phyloP scores from a whole-genome alignment of 352 stramenopile species.

The Detonula confervacea region DNA sequence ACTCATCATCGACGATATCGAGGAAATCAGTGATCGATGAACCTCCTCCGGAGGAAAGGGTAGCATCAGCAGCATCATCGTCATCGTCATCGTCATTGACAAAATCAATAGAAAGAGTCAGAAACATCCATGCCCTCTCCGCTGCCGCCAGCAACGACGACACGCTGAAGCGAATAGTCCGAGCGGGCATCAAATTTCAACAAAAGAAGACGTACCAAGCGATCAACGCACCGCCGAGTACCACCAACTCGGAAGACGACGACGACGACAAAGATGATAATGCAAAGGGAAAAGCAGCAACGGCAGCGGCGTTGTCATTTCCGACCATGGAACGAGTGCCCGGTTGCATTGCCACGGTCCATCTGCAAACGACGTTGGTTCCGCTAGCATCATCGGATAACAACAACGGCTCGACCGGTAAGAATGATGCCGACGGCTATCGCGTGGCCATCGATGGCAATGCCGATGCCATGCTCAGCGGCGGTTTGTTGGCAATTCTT shows the following conservation, averaged over 20 bases:
- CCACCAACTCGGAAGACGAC: no score
- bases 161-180: conserved; percentile 36
- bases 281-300: background rate
- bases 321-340: conserved; percentile 57
- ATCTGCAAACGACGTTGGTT: conserved; percentile 55
- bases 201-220: no score
- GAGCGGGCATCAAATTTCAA: conserved; percentile 25
- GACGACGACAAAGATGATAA: conserved; percentile 1
- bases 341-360: conserved; percentile 74
- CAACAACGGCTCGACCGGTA: background rate
- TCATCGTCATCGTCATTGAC: no score
- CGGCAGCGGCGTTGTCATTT: background rate
- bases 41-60: no score
- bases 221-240: no score
- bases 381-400: no score
- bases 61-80: no score
- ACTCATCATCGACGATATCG: no score
- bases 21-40: no score
- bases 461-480: conserved; percentile 72
- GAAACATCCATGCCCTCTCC: conserved; percentile 6
- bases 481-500: conserved; percentile 70
- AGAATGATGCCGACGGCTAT: conserved; percentile 32
- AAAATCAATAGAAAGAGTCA: conserved; percentile 37
- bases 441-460: conserved; percentile 53
- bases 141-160: conserved; percentile 13